These are phyloP conservation scores for Chytriomyces sp. DNA, from an alignment of 192 early-diverging fungal genomes.

Conservation along the genomic window DNA sequence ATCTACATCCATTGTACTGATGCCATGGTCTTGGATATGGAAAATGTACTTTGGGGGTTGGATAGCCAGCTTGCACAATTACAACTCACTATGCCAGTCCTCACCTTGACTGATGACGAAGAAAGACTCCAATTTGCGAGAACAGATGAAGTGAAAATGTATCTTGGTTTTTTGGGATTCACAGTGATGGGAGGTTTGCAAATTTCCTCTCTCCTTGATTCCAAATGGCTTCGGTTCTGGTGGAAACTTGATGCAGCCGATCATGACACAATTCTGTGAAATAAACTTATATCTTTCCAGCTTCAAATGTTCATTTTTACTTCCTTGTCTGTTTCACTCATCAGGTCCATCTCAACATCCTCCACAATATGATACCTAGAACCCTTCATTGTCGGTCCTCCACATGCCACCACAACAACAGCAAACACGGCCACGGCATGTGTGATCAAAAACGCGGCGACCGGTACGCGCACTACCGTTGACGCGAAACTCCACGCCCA, in stretches of 20 bases:
- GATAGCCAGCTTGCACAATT: too few relatives aligned
- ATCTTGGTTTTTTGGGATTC: background rate
- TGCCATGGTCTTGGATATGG: too few relatives aligned
- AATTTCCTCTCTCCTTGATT: background rate
- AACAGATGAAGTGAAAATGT: too few relatives aligned
- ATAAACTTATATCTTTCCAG: background rate
- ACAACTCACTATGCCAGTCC: too few relatives aligned
- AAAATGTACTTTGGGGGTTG: too few relatives aligned
- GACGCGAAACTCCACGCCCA: conserved; percentile 38
- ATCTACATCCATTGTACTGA: too few relatives aligned
- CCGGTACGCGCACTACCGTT: background rate
- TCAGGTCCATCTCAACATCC: background rate
- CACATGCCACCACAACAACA: background rate
- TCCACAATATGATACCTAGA: background rate
- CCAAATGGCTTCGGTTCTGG: too few relatives aligned
- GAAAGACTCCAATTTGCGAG: too few relatives aligned
- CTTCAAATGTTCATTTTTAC: background rate
- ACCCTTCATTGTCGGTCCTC: background rate
- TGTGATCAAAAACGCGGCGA: conserved; percentile 21
- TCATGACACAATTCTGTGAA: background rate
- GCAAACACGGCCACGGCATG: conserved; percentile 3
- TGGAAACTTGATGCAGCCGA: too few relatives aligned
- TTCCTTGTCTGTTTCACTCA: background rate
- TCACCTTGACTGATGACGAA: too few relatives aligned
- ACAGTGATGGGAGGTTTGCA: background rate